Percentiles rank a stretch among this genome's conserved stretches.
phyloP scores from a whole-genome alignment of 2,329 filamentous ascomycete species.

The Colletotrichum sp. region DNA sequence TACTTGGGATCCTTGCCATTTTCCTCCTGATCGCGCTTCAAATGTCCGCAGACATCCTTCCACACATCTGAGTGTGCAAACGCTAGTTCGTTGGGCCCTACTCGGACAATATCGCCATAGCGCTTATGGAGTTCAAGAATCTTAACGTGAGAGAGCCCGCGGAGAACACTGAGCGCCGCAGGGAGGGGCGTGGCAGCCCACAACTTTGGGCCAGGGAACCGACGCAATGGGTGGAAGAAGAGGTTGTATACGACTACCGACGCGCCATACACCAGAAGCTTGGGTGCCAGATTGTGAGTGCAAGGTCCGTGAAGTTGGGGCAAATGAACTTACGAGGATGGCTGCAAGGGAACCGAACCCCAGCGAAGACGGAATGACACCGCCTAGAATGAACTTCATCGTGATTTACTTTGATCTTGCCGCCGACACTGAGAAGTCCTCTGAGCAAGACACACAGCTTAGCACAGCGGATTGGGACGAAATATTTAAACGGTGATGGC shows the following conservation, averaged over 20 bases:
- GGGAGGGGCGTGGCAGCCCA: not conserved
- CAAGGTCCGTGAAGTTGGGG: not conserved
- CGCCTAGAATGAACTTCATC: not conserved
- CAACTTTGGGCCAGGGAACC: conserved; percentile 31
- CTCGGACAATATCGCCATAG: conserved; percentile 40
- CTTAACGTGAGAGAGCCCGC: not conserved
- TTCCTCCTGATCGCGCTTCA: conserved; percentile 1
- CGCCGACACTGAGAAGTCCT: not conserved
- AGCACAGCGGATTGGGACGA: not conserved
- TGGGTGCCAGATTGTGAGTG: not conserved
- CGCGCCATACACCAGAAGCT: not conserved
- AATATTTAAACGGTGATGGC: not conserved
- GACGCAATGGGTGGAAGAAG: conserved; percentile 35
- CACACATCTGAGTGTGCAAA: conserved; percentile 38
- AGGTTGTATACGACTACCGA: conserved; percentile 30
- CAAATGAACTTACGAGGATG: not conserved
- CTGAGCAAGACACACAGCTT: not conserved
- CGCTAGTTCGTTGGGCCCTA: conserved; percentile 41
- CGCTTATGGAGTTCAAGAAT: conserved; percentile 18
- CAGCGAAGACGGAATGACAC: not conserved
- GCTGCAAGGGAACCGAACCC: not conserved
- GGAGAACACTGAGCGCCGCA: not conserved
- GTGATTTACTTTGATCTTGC: not conserved
- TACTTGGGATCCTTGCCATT: not conserved
- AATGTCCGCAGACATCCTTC: conserved; percentile 43